These are phyloP conservation scores for Sicyos baderoa DNA, from an alignment of 306 rosid species.

Conservation along the genomic window DNA sequence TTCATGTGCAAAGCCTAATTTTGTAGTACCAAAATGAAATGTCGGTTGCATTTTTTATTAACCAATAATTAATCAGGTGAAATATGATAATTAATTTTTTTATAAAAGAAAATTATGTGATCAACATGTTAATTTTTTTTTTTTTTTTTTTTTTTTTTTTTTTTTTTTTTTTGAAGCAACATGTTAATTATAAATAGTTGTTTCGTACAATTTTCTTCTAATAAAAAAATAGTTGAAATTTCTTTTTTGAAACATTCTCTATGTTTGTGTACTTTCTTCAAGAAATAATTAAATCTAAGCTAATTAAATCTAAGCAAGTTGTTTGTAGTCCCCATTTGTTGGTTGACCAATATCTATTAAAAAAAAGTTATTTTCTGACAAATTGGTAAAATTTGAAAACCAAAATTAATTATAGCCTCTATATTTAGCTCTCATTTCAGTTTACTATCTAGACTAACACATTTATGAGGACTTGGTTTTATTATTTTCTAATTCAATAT, in stretches of 20 bases:
- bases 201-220: background rate
- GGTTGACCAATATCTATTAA: background rate
- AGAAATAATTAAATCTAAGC: constrained; percentile 1
- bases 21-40: background rate
- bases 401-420: background rate
- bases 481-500: too few relatives aligned
- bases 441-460: too few relatives aligned
- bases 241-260: constrained; percentile 3
- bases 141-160: too few relatives aligned
- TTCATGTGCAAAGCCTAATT: constrained; percentile 18
- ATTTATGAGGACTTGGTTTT: too few relatives aligned
- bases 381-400: too few relatives aligned
- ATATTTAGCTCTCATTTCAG: background rate
- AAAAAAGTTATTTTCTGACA: too few relatives aligned
- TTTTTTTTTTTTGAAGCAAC: too few relatives aligned
- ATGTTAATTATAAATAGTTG: background rate
- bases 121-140: constrained; percentile 13
- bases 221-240: background rate
- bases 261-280: background rate
- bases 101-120: background rate
- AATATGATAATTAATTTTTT: constrained; percentile 1
- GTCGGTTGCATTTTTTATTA: constrained; percentile 9
- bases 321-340: background rate
- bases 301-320: constrained; percentile 9
- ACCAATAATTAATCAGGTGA: constrained; percentile 17